Evolutionary conservation across 2,329 filamentous ascomycete genomes (phyloP).

Genomic region (Beauveria caledonica): DNA sequence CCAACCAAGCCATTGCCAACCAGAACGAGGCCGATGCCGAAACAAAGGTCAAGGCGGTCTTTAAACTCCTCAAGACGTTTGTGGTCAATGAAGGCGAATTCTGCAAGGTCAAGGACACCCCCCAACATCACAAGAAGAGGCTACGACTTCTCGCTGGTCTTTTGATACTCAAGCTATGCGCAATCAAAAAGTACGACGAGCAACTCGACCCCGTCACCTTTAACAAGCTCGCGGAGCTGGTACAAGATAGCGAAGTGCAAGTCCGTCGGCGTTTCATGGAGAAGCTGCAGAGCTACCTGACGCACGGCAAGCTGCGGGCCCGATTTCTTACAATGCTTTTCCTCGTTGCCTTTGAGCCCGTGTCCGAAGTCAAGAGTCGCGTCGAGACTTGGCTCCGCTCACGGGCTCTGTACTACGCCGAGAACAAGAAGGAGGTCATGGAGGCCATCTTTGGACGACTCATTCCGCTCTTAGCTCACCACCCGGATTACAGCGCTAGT

Average conservation of each 20-base stretch:
- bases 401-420: conserved; percentile 57
- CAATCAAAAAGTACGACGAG: conserved; percentile 65
- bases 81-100: conserved; percentile 72
- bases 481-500: conserved; percentile 72
- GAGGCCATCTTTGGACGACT: conserved; percentile 76
- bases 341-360: conserved; percentile 84
- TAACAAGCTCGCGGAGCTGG: conserved; percentile 70
- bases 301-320: conserved; percentile 56
- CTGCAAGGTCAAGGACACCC: conserved; percentile 66
- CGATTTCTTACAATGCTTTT: conserved; percentile 90
- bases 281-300: conserved; percentile 85
- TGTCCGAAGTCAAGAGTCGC: conserved; percentile 60
- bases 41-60: conserved; percentile 58
- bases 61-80: conserved; percentile 70
- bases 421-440: conserved; percentile 55
- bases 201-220: conserved; percentile 67
- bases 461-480: conserved; percentile 82
- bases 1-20: conserved; percentile 68
- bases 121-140: conserved; percentile 68
- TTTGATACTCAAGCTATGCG: conserved; percentile 75
- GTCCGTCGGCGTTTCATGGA: conserved; percentile 74
- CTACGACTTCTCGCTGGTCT: conserved; percentile 76
- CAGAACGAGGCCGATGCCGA: conserved; percentile 45
- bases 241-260: conserved; percentile 66
- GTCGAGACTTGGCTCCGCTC: conserved; percentile 86